These are phyloP conservation scores for Hirsutella rhossiliensis DNA, from an alignment of 2,329 filamentous ascomycete species.

Conservation along the genomic window DNA sequence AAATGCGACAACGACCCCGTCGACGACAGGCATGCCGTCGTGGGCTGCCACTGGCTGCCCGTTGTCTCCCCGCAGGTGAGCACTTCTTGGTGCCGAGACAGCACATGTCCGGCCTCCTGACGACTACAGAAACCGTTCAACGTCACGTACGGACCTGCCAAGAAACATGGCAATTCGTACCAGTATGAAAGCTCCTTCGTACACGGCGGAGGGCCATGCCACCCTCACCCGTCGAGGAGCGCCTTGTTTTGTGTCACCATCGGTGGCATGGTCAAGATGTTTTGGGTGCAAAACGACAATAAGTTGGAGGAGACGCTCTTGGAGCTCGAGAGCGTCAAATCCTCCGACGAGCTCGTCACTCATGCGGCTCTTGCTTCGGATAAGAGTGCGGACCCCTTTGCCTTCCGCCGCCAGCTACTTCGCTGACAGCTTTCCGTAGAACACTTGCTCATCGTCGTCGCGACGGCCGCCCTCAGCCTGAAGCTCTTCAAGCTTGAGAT, in stretches of 20 bases:
- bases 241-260: constrained; percentile 68
- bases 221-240: constrained; percentile 58
- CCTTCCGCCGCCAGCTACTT: background rate
- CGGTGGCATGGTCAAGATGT: constrained; percentile 59
- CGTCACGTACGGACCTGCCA: constrained; percentile 46
- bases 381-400: constrained; percentile 40
- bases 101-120: background rate
- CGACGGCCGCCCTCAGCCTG: constrained; percentile 59
- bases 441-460: constrained; percentile 51
- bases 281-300: constrained; percentile 64
- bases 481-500: constrained; percentile 63
- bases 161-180: constrained; percentile 52
- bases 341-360: constrained; percentile 64
- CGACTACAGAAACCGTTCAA: constrained; percentile 27
- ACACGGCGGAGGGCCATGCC: constrained; percentile 57
- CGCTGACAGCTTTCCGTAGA: constrained; percentile 20
- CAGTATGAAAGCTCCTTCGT: constrained; percentile 56
- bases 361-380: constrained; percentile 68
- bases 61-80: constrained; percentile 35
- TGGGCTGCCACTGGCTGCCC: constrained; percentile 80
- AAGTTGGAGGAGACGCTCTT: constrained; percentile 59
- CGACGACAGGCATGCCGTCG: constrained; percentile 65
- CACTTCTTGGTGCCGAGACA: background rate
- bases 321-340: constrained; percentile 63
- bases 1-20: constrained; percentile 54